Percentiles rank a stretch among this genome's conserved stretches.
These are phyloP conservation scores for Lentinula sp. DNA, from an alignment of 768 basidiomycete genomes.

Conservation along the genomic window DNA sequence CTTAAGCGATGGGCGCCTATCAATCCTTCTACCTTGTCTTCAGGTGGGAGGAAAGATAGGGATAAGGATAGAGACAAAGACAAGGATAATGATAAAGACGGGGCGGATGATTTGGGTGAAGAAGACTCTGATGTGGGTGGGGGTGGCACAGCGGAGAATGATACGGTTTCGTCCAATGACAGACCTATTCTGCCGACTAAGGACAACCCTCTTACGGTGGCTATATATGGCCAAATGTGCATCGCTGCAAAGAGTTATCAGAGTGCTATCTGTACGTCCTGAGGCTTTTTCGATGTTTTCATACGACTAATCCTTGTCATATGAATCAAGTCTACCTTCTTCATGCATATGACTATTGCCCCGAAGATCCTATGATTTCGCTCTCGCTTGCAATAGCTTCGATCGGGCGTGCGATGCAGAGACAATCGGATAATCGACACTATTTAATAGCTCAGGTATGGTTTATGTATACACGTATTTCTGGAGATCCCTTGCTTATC, in stretches of 20 bases:
- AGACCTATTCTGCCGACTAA: slow-evolving; percentile 52
- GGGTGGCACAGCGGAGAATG: slow-evolving; percentile 9
- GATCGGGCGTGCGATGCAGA: slow-evolving; percentile 85
- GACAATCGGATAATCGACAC: slow-evolving; percentile 91
- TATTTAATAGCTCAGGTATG: slow-evolving; percentile 71
- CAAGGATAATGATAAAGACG: slow-evolving; percentile 33
- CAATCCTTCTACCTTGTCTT: slow-evolving; percentile 23
- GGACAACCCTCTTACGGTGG: slow-evolving; percentile 62
- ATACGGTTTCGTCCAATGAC: slow-evolving; percentile 8
- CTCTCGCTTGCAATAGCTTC: slow-evolving; percentile 80
- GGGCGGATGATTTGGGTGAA: slow-evolving; percentile 20
- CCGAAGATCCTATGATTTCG: slow-evolving; percentile 81
- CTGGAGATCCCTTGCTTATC: background rate
- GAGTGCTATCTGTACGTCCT: slow-evolving; percentile 76
- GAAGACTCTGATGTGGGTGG: slow-evolving; percentile 29
- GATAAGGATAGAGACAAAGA: slow-evolving; percentile 29
- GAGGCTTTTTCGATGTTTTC: background rate
- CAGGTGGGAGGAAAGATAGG: slow-evolving; percentile 33
- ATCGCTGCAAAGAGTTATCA: slow-evolving; percentile 85
- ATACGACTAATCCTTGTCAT: background rate
- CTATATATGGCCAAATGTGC: slow-evolving; percentile 79
- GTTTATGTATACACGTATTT: slow-evolving; percentile 12
- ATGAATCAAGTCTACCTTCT: slow-evolving; percentile 69
- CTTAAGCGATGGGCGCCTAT: slow-evolving; percentile 53
- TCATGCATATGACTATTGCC: slow-evolving; percentile 82